Percentiles rank a stretch among this genome's conserved stretches.
Conservation (phyloP, 2,329 filamentous ascomycete species). For the Aspergillus tamarii region DNA sequence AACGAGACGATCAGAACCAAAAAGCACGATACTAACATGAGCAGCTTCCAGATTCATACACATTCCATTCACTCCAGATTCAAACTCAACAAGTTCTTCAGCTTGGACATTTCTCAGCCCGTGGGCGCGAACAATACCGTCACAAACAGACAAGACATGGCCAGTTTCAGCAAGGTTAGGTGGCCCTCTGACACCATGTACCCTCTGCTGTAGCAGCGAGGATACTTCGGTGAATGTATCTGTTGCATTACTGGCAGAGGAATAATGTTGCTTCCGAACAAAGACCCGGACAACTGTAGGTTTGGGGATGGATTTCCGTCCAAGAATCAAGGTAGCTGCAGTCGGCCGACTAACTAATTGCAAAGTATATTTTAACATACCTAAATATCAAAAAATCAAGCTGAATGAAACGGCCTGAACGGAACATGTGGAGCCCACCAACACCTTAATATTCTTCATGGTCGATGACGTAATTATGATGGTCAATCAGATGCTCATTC, state of each 20-base stretch:
- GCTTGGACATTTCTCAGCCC: conserved; percentile 99
- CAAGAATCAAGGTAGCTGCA: too few relatives aligned
- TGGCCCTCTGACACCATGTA: conserved; percentile 98
- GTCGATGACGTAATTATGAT: not conserved
- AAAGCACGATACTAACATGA: conserved; percentile 99
- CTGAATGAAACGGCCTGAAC: too few relatives aligned
- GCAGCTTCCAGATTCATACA: conserved; percentile 99
- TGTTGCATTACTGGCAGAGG: too few relatives aligned
- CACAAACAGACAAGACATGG: conserved; percentile 97
- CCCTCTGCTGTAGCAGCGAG: conserved; percentile 98
- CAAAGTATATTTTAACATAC: too few relatives aligned
- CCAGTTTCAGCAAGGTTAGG: conserved; percentile 95
- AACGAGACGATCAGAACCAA: conserved; percentile 99
- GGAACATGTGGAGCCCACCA: too few relatives aligned
- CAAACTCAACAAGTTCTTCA: conserved; percentile 99
- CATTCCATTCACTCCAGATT: conserved; percentile 99
- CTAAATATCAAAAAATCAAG: too few relatives aligned
- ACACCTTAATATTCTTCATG: too few relatives aligned
- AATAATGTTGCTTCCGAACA: too few relatives aligned
- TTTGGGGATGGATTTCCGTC: too few relatives aligned
- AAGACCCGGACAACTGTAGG: too few relatives aligned
- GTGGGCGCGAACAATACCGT: conserved; percentile 99
- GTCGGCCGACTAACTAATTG: too few relatives aligned
- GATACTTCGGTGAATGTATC: conserved; percentile 78
- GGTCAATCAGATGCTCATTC: not conserved